Evolutionary conservation across 1,284 basidiomycete species (phyloP), one percentile per base, ranked within the genome.

Genomic region (Cutaneotrichosporon curvatum): DNA sequence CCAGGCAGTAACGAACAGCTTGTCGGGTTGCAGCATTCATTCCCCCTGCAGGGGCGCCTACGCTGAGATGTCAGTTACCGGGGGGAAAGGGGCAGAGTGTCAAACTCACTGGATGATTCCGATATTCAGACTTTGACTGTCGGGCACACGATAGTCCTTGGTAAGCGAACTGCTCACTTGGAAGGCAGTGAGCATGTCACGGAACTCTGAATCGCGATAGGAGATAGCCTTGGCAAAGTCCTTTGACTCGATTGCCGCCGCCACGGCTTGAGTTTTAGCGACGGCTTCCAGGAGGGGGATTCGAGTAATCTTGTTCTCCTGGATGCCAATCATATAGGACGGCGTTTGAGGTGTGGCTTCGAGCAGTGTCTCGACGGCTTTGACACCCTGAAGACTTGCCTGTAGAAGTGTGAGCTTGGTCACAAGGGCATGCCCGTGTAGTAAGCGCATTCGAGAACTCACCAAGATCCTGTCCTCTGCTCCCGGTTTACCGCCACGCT

Each of bases 1-100:
- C 82, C 53, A 92, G 75, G 67, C 91, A 97, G 75, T 89, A 96
- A 15, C 94, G 85, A 6, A 88, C 90, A 1, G 89, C 90, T 25
- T 92, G 84, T 37, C 94, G 84, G 0, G 91, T 96, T 0, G 94
- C 94, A 1, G 92, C 92, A 66, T 98, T 97, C 89, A 98, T 97
- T 11, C 95, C 94, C 47, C 94, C 92, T 3, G 94, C 92, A 3
- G 95, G 94, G 1, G 95, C 95, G 51, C 94, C 94, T 62, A 94
- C 83, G 63, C 87, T 92, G 47, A 12, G 8, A 43, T 46, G 37
- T 33, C 37, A 56, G 49, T 15, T 22, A 30, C 11, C 11, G 5
- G 7, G 28, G 14, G 40, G 7, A 28, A 28, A 7, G 25, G 12
- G 25, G 7, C 7, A 7, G 25, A 28, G 7, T 7, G 12, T 28